Percentiles rank a stretch among this genome's conserved stretches.
These are phyloP conservation scores for Trichophyton schoenleinii DNA, from an alignment of 2,329 filamentous ascomycete genomes.

Conservation along the genomic window DNA sequence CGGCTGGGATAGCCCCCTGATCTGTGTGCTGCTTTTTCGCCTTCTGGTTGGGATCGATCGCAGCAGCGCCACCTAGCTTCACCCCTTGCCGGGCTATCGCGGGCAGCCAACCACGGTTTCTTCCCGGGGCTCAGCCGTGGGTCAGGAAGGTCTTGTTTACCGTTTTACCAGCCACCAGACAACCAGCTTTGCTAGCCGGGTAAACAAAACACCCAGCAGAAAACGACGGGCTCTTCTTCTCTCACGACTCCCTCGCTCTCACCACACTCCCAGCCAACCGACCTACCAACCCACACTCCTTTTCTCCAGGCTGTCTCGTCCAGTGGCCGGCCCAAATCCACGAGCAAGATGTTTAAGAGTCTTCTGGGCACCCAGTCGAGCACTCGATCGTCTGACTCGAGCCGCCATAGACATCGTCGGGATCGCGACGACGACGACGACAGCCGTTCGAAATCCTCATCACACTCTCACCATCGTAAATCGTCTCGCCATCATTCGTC, in stretches of 20 bases:
- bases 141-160: neutral
- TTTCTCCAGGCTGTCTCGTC: neutral
- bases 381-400: slow-evolving; percentile 6
- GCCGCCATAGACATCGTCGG: slow-evolving; percentile 12
- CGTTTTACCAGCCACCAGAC: slow-evolving; percentile 2
- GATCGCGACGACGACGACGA: slow-evolving; percentile 19
- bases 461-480: slow-evolving; percentile 10
- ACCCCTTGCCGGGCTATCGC: neutral
- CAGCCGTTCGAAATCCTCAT: slow-evolving; percentile 22
- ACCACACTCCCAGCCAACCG: neutral
- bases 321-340: slow-evolving; percentile 1
- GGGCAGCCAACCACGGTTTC: slow-evolving; percentile 1
- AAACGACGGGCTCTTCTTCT: neutral
- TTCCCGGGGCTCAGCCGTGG: slow-evolving; percentile 4
- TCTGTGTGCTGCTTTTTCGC: neutral
- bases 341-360: slow-evolving; percentile 6
- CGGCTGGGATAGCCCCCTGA: neutral
- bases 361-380: slow-evolving; percentile 5
- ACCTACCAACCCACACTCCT: neutral
- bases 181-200: neutral
- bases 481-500: slow-evolving; percentile 15
- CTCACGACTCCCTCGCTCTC: neutral
- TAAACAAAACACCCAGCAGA: neutral
- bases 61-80: neutral
- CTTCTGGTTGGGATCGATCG: neutral